Evolutionary conservation across 495 filamentous ascomycete genomes (phyloP).

Genomic region (Tuber melanosporum): DNA sequence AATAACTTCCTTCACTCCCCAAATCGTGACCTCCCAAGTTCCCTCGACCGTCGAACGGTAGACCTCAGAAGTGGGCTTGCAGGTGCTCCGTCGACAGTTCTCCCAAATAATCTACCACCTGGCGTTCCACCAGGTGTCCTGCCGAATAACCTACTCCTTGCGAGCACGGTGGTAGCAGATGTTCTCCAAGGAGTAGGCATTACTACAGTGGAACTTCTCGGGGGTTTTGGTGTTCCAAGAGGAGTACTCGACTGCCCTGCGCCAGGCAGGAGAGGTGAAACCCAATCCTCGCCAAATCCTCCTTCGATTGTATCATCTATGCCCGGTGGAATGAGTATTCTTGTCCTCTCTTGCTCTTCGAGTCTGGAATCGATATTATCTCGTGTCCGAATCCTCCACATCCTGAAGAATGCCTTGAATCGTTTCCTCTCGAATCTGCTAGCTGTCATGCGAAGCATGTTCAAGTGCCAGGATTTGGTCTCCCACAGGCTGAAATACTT

Average conservation of each 20-base stretch:
- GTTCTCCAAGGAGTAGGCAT: slow-evolving; percentile 20
- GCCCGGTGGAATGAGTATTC: slow-evolving; percentile 9
- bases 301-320: slow-evolving; percentile 27
- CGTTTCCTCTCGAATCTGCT: slow-evolving; percentile 20
- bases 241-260: slow-evolving; percentile 4
- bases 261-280: slow-evolving; percentile 9
- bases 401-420: slow-evolving; percentile 22
- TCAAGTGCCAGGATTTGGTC: slow-evolving; percentile 25
- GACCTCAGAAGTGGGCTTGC: not conserved
- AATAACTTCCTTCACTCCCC: not conserved
- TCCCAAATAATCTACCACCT: not conserved
- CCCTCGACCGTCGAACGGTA: slow-evolving; percentile 1
- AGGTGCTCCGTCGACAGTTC: not conserved
- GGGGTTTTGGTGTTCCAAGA: slow-evolving; percentile 8
- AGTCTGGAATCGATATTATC: slow-evolving; percentile 9
- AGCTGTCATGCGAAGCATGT: slow-evolving; percentile 18
- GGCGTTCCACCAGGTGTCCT: slow-evolving; percentile 14
- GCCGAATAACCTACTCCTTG: slow-evolving; percentile 17
- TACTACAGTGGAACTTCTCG: slow-evolving; percentile 9
- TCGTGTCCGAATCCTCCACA: slow-evolving; percentile 17
- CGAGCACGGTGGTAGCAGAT: not conserved
- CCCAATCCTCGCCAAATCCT: slow-evolving; percentile 24
- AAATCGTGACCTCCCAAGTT: not conserved
- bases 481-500: slow-evolving; percentile 32
- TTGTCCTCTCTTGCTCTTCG: slow-evolving; percentile 13